Evolutionary conservation across 2,329 filamentous ascomycete genomes (phyloP), one percentile per base, ranked within the genome.

Genomic region (Penicillium sp.): DNA sequence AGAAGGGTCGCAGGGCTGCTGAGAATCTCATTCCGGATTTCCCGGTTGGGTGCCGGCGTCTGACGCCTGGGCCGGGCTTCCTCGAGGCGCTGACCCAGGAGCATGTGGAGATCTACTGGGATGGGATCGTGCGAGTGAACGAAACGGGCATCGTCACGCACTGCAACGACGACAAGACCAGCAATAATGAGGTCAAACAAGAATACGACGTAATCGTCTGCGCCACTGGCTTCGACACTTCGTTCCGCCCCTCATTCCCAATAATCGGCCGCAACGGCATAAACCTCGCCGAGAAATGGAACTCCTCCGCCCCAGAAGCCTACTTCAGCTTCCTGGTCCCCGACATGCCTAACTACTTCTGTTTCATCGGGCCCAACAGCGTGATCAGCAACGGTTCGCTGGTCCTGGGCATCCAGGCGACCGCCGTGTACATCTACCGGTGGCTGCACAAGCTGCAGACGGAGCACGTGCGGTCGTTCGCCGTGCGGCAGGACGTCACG

Each of bases 281-380:
- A 15, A 41, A 41, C 35, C 35, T 55, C 13, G 23, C 21, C 6
- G 23, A 69, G 19, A 56, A 66, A 44, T 73, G 71, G 66, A 35
- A 30, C n/a, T 15, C 21, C 6, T 19, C 60, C 2, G 31, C 56
- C 3, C 68, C 71, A 1, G 55, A 66, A 31, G 66, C 66, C 3
- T 73, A 73, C 41, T 58, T 73, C 8, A 63, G 60, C 2, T 50
- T 69, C 3, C 58, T 61, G 2, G 66, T 62, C 1, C 63, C 57
- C 3, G 65, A 63, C 31, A 61, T 67, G 15, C 72, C 73, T 3
- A 74, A 74, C 57, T 70, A 73, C 53, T 73, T 73, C 54, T 21
- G 15, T 26, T 64, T 67, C n/a, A 66, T 67, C 26, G 70, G 69
- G 8, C 69, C 70, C 2, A 65, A 66, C 31, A 56, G 23, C 4